phyloP scores from a whole-genome alignment of 805 yeast species.

The Cyberlindnera euphorbiae region DNA sequence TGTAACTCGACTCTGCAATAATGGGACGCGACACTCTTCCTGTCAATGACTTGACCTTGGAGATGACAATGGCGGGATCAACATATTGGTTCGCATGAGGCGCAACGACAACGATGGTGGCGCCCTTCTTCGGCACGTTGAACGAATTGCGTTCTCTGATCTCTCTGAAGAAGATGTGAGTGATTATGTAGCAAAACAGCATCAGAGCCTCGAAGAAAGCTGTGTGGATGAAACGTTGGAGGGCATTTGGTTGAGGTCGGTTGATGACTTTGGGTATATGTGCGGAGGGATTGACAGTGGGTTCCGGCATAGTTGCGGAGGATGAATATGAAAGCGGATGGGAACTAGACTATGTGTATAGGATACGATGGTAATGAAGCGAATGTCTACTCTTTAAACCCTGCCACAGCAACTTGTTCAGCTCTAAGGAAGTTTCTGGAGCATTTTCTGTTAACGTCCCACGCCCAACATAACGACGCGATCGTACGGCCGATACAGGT shows the following conservation, averaged over 20 bases:
- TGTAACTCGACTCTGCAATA: slow-evolving; percentile 75
- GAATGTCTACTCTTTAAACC: too few species aligned
- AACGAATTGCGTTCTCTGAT: slow-evolving; percentile 69
- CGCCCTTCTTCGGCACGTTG: slow-evolving; percentile 53
- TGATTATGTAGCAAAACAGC: slow-evolving; percentile 20
- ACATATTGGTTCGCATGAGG: slow-evolving; percentile 90
- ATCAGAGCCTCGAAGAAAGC: slow-evolving; percentile 19
- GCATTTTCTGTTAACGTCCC: too few species aligned
- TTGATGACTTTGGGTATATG: slow-evolving; percentile 14
- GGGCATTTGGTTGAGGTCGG: not conserved
- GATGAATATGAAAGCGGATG: too few species aligned
- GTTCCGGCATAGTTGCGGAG: too few species aligned
- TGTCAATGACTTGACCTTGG: slow-evolving; percentile 58
- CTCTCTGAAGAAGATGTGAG: slow-evolving; percentile 58
- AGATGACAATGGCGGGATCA: slow-evolving; percentile 72
- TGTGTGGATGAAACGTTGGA: slow-evolving; percentile 6
- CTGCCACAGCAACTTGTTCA: too few species aligned
- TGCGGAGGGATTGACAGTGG: too few species aligned
- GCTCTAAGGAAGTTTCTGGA: too few species aligned
- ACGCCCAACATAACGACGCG: too few species aligned
- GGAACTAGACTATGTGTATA: too few species aligned
- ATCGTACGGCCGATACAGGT: too few species aligned
- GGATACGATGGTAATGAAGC: too few species aligned
- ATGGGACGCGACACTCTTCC: slow-evolving; percentile 70
- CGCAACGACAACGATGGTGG: slow-evolving; percentile 75